Evolutionary conservation across 768 basidiomycete genomes (phyloP).

Genomic region (Lepiota brunneoincarnata): DNA sequence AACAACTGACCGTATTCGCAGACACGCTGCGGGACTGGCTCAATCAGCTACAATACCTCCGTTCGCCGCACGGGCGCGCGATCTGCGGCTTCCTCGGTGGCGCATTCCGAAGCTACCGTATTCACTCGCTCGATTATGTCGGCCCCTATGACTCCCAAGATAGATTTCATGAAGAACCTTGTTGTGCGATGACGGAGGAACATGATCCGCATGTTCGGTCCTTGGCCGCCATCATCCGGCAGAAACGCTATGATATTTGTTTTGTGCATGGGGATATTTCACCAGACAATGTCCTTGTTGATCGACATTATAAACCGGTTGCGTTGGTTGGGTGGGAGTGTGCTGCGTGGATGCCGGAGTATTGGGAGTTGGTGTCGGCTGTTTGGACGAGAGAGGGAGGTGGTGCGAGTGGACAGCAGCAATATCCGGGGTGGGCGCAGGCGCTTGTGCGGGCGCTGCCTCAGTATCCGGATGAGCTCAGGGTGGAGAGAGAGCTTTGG

Average conservation of each 20-base stretch:
- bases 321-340: conserved; percentile 11
- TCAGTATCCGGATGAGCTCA: conserved; percentile 10
- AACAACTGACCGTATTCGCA: conserved; percentile 2
- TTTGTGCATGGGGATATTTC: conserved; percentile 8
- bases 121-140: conserved; percentile 6
- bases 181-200: not conserved
- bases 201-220: conserved; percentile 3
- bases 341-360: conserved; percentile 6
- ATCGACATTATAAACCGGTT: not conserved
- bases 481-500: conserved; percentile 8
- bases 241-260: conserved; percentile 9
- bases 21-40: conserved; percentile 9
- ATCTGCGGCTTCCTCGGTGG: conserved; percentile 9
- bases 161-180: conserved; percentile 6
- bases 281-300: conserved; percentile 5
- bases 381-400: not conserved
- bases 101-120: conserved; percentile 4
- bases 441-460: conserved; percentile 1
- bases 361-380: conserved; percentile 4
- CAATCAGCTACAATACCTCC: conserved; percentile 7
- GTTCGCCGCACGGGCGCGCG: not conserved
- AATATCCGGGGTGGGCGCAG: not conserved
- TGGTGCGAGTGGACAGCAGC: no score
- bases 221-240: conserved; percentile 8
- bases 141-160: conserved; percentile 10